Percentiles rank a stretch among this genome's conserved stretches.
Conservation (phyloP, 345 rosid species). For the Arabis hirsuta region DNA sequence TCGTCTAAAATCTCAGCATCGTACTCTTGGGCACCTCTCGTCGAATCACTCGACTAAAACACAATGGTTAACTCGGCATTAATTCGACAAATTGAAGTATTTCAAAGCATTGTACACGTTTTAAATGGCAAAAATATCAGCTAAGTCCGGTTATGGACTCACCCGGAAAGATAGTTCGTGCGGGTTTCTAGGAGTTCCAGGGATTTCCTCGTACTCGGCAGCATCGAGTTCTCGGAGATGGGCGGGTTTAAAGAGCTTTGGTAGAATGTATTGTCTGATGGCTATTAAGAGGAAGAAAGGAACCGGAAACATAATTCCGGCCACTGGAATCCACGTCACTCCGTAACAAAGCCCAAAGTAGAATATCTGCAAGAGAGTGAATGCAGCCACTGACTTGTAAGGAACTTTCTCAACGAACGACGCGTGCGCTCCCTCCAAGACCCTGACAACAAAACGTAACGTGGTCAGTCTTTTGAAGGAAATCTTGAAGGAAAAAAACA, state of each 20-base stretch:
- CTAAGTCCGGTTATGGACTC: conserved; percentile 4
- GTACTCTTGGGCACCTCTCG: conserved; percentile 14
- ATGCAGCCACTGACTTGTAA: conserved; percentile 53
- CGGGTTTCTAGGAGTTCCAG: conserved; percentile 50
- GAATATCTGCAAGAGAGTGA: conserved; percentile 65
- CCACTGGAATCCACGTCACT: conserved; percentile 85
- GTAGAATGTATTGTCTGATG: conserved; percentile 72
- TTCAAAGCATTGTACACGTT: neutral
- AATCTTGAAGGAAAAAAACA: neutral
- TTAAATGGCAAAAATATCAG: too few species aligned
- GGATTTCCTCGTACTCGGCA: conserved; percentile 78
- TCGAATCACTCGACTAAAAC: conserved; percentile 23
- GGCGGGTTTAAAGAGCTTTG: conserved; percentile 54
- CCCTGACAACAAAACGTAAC: conserved; percentile 48
- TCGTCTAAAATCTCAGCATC: conserved; percentile 69
- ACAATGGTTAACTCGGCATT: neutral
- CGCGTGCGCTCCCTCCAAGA: conserved; percentile 70
- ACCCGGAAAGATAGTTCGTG: conserved; percentile 41
- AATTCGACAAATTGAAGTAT: neutral
- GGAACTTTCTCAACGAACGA: conserved; percentile 83
- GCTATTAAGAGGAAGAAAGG: conserved; percentile 80
- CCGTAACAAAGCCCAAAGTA: conserved; percentile 75
- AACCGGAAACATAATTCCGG: conserved; percentile 81
- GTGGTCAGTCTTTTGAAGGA: neutral
- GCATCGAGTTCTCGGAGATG: conserved; percentile 76